Evolutionary conservation across 75 land plant genomes (phyloP).

Genomic region (Gnetum montanum): DNA sequence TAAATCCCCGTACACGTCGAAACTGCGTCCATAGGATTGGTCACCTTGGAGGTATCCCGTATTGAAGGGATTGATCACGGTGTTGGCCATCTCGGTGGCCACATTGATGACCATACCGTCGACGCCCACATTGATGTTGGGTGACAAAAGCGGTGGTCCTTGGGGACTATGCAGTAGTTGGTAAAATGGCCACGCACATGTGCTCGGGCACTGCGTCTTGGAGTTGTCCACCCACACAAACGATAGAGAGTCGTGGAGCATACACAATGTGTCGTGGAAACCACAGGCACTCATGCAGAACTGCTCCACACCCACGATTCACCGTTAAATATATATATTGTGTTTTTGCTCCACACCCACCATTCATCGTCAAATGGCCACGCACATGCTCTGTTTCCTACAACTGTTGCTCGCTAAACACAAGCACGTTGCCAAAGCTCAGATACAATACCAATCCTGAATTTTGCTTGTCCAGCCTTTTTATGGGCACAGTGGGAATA

Average conservation of each 20-base stretch:
- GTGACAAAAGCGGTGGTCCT: slow-evolving; percentile 14
- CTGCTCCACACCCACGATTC: slow-evolving; percentile 49
- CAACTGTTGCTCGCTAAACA: no score
- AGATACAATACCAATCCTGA: no score
- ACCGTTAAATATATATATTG: no score
- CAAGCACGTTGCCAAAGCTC: no score
- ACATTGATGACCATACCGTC: slow-evolving; percentile 36
- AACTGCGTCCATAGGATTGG: not conserved
- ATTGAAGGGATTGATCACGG: slow-evolving; percentile 25
- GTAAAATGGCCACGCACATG: slow-evolving; percentile 43
- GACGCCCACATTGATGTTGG: slow-evolving; percentile 27
- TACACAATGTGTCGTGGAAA: slow-evolving; percentile 11
- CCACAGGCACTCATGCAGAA: slow-evolving; percentile 58
- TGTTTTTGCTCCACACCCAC: no score
- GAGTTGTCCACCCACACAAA: slow-evolving; percentile 63
- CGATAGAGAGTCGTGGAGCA: not conserved
- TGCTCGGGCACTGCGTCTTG: slow-evolving; percentile 28
- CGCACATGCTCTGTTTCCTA: no score
- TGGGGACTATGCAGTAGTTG: slow-evolving; percentile 21
- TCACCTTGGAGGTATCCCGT: slow-evolving; percentile 19
- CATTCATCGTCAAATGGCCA: no score
- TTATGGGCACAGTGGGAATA: no score
- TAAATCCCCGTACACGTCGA: not conserved
- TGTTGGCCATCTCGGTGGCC: slow-evolving; percentile 15
- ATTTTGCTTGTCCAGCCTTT: no score